These are phyloP conservation scores for Naganishia onofrii DNA, from an alignment of 768 basidiomycete species.

Conservation along the genomic window DNA sequence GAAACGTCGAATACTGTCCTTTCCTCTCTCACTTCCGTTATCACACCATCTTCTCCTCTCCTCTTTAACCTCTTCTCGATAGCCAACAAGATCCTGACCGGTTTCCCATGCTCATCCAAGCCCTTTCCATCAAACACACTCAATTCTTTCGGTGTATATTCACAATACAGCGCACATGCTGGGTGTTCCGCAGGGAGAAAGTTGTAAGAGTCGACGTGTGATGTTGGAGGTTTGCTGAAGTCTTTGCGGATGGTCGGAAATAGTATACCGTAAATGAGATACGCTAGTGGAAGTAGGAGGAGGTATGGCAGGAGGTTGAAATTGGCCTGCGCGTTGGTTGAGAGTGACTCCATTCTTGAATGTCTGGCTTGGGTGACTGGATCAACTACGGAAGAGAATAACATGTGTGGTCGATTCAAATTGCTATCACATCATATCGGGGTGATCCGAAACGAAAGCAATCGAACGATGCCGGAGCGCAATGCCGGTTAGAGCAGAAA, in stretches of 20 bases:
- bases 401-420: too few species aligned
- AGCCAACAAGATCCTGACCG: constrained; percentile 71
- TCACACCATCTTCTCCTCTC: constrained; percentile 65
- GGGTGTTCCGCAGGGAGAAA: constrained; percentile 86
- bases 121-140: constrained; percentile 58
- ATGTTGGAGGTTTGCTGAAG: constrained; percentile 34
- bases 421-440: too few species aligned
- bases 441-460: background rate
- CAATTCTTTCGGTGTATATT: constrained; percentile 75
- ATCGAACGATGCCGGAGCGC: background rate
- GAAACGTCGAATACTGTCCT: constrained; percentile 84
- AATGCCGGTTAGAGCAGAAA: background rate
- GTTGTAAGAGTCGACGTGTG: constrained; percentile 65
- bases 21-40: constrained; percentile 69
- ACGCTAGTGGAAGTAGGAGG: constrained; percentile 41
- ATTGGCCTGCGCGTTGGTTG: background rate
- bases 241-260: constrained; percentile 60
- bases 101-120: constrained; percentile 57
- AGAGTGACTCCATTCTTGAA: background rate
- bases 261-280: constrained; percentile 55
- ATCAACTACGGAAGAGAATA: too few species aligned
- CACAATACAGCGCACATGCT: constrained; percentile 70
- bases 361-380: background rate
- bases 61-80: constrained; percentile 63
- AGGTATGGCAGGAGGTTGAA: constrained; percentile 23